Evolutionary conservation across 192 early-diverging fungal species (phyloP).

Genomic region (Globomyces pollinis-pini): DNA sequence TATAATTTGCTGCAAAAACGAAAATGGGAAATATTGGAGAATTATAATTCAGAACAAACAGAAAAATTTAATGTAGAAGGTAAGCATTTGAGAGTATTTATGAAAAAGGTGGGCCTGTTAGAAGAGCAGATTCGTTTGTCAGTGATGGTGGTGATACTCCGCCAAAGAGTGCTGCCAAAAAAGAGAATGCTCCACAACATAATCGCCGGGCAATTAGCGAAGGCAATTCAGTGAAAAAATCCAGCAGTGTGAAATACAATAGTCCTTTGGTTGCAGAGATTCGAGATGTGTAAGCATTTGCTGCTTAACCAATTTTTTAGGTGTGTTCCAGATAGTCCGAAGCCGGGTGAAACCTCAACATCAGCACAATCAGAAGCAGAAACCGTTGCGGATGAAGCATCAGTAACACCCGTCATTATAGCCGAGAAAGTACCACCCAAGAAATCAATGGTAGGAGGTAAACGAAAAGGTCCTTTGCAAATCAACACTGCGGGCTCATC

Average conservation of each 20-base stretch:
- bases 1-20: slow-evolving; percentile 40
- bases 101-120: slow-evolving; percentile 15
- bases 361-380: not conserved
- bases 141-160: no score
- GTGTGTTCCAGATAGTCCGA: not conserved
- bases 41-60: slow-evolving; percentile 29
- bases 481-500: not conserved
- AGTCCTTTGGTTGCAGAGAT: no score
- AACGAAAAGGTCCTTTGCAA: not conserved
- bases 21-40: slow-evolving; percentile 42
- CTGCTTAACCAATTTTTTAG: no score
- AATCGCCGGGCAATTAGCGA: slow-evolving; percentile 1
- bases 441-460: not conserved
- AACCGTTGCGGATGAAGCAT: not conserved
- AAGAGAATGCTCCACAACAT: not conserved
- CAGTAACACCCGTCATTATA: not conserved
- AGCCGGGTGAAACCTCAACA: not conserved
- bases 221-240: not conserved
- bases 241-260: no score
- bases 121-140: slow-evolving; percentile 21
- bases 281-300: no score
- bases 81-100: not conserved
- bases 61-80: slow-evolving; percentile 6
- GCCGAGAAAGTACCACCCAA: not conserved
- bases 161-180: not conserved